Conservation (phyloP, 2,329 filamentous ascomycete species). For the Dothistroma pini region DNA sequence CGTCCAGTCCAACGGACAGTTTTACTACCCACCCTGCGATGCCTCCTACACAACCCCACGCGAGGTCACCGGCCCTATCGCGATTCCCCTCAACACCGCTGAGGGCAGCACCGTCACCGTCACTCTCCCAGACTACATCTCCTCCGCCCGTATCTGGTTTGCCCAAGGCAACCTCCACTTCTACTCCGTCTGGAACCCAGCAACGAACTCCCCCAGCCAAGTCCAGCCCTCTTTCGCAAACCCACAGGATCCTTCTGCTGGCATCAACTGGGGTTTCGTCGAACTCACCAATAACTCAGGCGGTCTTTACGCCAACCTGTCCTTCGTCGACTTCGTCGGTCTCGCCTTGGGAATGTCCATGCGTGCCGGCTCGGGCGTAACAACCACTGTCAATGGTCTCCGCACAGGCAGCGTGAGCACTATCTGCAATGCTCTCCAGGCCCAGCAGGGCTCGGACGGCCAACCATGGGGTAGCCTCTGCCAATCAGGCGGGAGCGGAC, state of each 20-base stretch:
- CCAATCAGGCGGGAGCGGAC: slow-evolving; percentile 39
- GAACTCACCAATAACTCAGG: slow-evolving; percentile 40
- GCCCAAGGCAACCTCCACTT: slow-evolving; percentile 42
- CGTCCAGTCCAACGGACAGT: slow-evolving; percentile 37
- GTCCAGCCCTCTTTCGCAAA: slow-evolving; percentile 49
- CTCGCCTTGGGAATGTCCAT: slow-evolving; percentile 54
- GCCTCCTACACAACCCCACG: slow-evolving; percentile 36
- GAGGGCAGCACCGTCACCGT: slow-evolving; percentile 39
- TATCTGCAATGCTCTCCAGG: slow-evolving; percentile 53
- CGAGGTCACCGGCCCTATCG: slow-evolving; percentile 32
- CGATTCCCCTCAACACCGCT: slow-evolving; percentile 38
- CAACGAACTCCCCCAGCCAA: slow-evolving; percentile 34
- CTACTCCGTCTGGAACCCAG: slow-evolving; percentile 37
- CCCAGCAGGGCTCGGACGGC: slow-evolving; percentile 54
- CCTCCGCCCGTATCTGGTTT: slow-evolving; percentile 45
- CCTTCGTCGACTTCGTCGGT: slow-evolving; percentile 31
- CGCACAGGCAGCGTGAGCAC: slow-evolving; percentile 52
- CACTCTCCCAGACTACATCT: slow-evolving; percentile 41
- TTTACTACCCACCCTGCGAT: slow-evolving; percentile 42
- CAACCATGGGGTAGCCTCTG: slow-evolving; percentile 61
- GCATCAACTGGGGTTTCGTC: slow-evolving; percentile 41
- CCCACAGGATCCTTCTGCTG: slow-evolving; percentile 39
- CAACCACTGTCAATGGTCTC: slow-evolving; percentile 57
- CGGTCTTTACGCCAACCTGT: slow-evolving; percentile 14
- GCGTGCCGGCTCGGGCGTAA: slow-evolving; percentile 44